Evolutionary conservation across 2,329 filamentous ascomycete genomes (phyloP), one percentile per base, ranked within the genome.

Genomic region (Aspergillus flavus): DNA sequence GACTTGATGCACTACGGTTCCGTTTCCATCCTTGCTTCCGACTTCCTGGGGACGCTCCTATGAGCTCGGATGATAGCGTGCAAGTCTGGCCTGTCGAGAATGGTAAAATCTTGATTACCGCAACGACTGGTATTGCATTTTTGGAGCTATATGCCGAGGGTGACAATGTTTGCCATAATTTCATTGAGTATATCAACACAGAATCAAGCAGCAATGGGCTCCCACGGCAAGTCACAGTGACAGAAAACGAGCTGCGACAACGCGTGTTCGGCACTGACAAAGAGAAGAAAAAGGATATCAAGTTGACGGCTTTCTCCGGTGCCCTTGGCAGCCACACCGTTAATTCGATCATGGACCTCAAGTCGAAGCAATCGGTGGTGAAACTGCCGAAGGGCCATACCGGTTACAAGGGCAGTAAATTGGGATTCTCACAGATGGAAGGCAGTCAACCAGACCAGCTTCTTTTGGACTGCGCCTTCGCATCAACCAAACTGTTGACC

Each of bases 1-100:
- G 94, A 62, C 85, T 98, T 7, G 95, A 98, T 77, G 89, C 89
- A 59, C 83, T 99, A 58, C 91, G 93, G 45, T 97, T 97, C 81
- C 89, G 93, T 67, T 91, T 89, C 69, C 95, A 99, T 73, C 93
- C 94, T 4, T 93, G 92, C 75, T 98, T 99, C 82, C 86, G 89
- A 60, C 85, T 96, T 58, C 92, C 94, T 0, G 90, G 88, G 61
- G 95, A 98, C 71, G 79, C 86, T 6, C 80, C 85, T 19, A 75
- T 86, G 45, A 85, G 83, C 66, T 79, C 84, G 1, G 94, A 97
- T 69, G 86, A 87, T 41, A 93, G 92, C 67, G 86, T 97, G 1
- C 92, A 96, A 72, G 91, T 92, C 0, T 98, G 92, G 89, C 88
- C 91, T 0, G 87, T 94, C 0, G 94, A 96, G 62, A 88, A 88